Base-by-base conservation (phyloP, 139 green algal genomes). In the Coccomyxa sp. region DNA sequence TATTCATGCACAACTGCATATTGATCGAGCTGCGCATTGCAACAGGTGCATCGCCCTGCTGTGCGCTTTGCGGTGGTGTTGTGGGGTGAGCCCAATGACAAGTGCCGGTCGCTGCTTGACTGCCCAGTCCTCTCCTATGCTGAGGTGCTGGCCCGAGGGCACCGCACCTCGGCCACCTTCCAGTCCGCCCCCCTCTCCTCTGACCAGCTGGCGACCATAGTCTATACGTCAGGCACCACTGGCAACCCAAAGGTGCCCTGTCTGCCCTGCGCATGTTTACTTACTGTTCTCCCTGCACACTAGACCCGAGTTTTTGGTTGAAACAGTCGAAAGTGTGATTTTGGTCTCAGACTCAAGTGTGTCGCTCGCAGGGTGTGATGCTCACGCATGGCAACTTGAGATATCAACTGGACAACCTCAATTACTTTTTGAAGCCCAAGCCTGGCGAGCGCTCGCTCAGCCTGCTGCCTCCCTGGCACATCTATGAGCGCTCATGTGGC, bases 391-490 rank as follows among this genome's bases (percentile, higher is more conserved):
- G 75, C 82, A 98, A 98, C 89, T 89, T 98, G 31, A 68, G 93
- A 27, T 97, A 98, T 84, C 95, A 98, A 89, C 77, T 91, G 58
- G 77, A 87, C 17, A 89, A 90, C 82, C 82, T 96, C 58, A 71
- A 77, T 21, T 58, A 88, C 84, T 94, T 96, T 79, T 18, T 98
- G 17, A 17, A 86, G 13, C 82, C 94, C 15, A 11, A 71, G 18
- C 71, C 90, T 12, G 89, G 90, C 12, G 84, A 96, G 28, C 85
- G 76, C 9, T 85, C 90, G 15, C 88, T 99, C 67, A 93, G 82
- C 63, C 87, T 99, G 82, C 91, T 99, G 87, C 96, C 96, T 25
- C 93, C 95, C 10, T 99, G 96, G 96, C 95, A 98, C 88, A 97
- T 98, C 87, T 98, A 98, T 81, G 92, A 96, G 90, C 89, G 93